Evolutionary conservation across 2,329 filamentous ascomycete genomes (phyloP).

Genomic region (Emydomyces testavorans): DNA sequence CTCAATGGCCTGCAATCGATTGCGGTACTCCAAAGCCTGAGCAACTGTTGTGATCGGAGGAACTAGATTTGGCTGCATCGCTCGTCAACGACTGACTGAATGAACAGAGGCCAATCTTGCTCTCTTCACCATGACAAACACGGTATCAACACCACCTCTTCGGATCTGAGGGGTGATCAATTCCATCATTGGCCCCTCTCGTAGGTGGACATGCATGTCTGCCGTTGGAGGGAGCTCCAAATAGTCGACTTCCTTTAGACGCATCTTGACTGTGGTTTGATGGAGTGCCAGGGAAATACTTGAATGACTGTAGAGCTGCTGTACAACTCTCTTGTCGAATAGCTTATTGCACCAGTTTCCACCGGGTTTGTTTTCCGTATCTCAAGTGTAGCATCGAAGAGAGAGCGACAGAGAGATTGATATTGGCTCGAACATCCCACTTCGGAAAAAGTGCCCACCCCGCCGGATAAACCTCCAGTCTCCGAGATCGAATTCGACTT

Average conservation of each 20-base stretch:
- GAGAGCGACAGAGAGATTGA: neutral
- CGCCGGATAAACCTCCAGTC: neutral
- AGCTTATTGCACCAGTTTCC: neutral
- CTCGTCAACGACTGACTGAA: slow-evolving; percentile 22
- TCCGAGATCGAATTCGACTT: no score
- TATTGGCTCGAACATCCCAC: slow-evolving; percentile 2
- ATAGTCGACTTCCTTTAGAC: slow-evolving; percentile 9
- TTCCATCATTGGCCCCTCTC: slow-evolving; percentile 54
- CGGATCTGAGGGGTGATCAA: slow-evolving; percentile 45
- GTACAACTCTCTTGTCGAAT: neutral
- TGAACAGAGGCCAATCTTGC: neutral
- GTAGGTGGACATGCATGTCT: slow-evolving; percentile 47
- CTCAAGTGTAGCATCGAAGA: neutral
- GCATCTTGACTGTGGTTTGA: slow-evolving; percentile 8
- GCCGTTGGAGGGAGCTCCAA: slow-evolving; percentile 14
- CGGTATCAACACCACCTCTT: slow-evolving; percentile 54
- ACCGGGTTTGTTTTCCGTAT: neutral
- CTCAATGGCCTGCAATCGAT: slow-evolving; percentile 48
- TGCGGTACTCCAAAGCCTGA: slow-evolving; percentile 55
- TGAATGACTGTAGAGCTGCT: neutral
- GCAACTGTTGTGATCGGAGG: slow-evolving; percentile 52
- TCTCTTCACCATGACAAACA: slow-evolving; percentile 40
- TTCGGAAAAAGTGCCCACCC: slow-evolving; percentile 5
- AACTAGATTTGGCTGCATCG: slow-evolving; percentile 49
- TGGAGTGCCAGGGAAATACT: neutral